These are phyloP conservation scores for Linnemannia hyalina DNA, from an alignment of 192 early-diverging fungal species.

Conservation along the genomic window DNA sequence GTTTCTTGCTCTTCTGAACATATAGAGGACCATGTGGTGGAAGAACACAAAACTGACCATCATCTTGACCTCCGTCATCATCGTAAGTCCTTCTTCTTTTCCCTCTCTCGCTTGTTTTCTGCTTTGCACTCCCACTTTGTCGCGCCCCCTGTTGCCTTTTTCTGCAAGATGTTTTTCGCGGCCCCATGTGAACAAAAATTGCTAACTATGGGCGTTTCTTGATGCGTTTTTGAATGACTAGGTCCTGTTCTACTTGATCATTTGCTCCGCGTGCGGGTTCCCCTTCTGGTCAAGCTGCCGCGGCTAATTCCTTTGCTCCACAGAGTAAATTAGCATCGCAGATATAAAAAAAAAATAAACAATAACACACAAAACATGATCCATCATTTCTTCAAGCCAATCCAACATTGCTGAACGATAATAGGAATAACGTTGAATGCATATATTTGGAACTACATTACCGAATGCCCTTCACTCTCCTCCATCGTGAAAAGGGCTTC, in stretches of 20 bases:
- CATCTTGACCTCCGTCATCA: constrained; percentile 68
- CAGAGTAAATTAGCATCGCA: background rate
- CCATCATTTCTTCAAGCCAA: no score
- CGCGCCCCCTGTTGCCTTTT: background rate
- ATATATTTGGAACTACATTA: background rate
- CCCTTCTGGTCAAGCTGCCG: constrained; percentile 62
- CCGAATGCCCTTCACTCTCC: background rate
- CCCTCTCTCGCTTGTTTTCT: background rate
- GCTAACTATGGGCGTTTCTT: no score
- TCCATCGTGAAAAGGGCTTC: background rate
- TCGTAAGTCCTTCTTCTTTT: constrained; percentile 54
- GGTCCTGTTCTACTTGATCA: constrained; percentile 82
- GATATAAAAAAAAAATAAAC: background rate
- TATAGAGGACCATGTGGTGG: constrained; percentile 90
- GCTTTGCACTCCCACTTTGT: background rate
- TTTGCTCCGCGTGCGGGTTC: constrained; percentile 85
- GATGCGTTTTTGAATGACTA: constrained; percentile 26
- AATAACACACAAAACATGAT: background rate
- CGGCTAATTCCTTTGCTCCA: background rate
- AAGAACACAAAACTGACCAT: constrained; percentile 91
- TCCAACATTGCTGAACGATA: background rate
- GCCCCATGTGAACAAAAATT: no score
- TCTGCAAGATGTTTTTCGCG: no score
- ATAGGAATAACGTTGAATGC: background rate
- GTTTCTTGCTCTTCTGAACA: background rate